Base-by-base conservation (phyloP, 805 yeast species). In the Candida maris region DNA sequence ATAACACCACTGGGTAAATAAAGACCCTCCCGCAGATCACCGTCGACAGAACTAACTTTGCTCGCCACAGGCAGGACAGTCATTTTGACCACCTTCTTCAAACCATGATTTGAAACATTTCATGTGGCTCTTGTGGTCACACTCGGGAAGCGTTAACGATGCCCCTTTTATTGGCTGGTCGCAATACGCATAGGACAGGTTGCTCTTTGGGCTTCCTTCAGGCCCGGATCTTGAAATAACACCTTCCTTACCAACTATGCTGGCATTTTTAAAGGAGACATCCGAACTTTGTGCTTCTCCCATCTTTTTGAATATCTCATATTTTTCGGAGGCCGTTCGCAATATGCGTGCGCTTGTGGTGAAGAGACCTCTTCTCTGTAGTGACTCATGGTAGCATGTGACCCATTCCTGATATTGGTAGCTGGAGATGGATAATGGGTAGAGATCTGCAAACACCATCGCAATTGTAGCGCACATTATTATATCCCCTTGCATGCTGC, bases 41-140 rank as follows among this genome's bases (percentile, higher is more conserved):
- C n/a, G n/a, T n/a, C n/a, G n/a, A n/a, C n/a, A n/a, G n/a, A n/a
- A n/a, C n/a, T n/a, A n/a, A n/a, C n/a, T n/a, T n/a, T n/a, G 14
- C 19, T 17, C 16, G n/a, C 74, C 76, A 54, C 86, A 83, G 0
- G 94, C 93, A 1, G 97, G 97, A 55, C 97, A 89, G 38, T 77
- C 85, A 3, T 61, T 52, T 67, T 81, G 79, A 12, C 65, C 67
- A 25, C 75, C 80, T 1, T 72, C 78, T 15, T 79, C 56, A 51
- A 85, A 79, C 97, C 97, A 91, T 24, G 73, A 70, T 41, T 71
- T 69, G 51, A 87, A 64, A 64, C 97, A 91, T 3, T 79, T 80
- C 52, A 77, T 77, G 61, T 91, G 97, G 1, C 91, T 88, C 38
- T 79, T 69, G 59, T 91, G 97, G 0, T 96, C 97, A 65, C 97